Conservation (phyloP, 2,329 filamentous ascomycete genomes). For the Penicillium sp. region DNA sequence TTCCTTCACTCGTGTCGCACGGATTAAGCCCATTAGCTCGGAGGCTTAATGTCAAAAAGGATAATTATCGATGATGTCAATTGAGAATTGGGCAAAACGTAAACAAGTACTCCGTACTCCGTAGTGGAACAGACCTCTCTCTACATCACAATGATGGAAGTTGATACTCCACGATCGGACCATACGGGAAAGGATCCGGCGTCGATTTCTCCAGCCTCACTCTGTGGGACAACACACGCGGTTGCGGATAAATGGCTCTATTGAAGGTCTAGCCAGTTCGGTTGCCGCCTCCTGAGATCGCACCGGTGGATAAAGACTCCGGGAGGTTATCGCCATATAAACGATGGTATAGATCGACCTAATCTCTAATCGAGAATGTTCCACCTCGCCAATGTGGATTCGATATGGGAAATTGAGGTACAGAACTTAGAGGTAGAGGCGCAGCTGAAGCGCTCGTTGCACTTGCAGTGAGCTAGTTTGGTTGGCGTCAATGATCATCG, state of each 20-base stretch:
- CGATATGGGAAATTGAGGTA: neutral
- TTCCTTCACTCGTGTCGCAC: neutral
- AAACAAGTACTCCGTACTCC: neutral
- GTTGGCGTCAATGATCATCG: neutral
- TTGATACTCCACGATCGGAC: conserved; percentile 5
- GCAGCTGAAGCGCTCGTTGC: conserved; percentile 3
- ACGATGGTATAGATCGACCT: conserved; percentile 6
- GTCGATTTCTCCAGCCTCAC: neutral
- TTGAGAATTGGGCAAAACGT: neutral
- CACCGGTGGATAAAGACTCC: conserved; percentile 1
- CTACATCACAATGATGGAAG: conserved; percentile 3
- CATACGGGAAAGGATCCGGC: conserved; percentile 7
- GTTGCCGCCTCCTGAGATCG: neutral
- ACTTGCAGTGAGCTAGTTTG: neutral
- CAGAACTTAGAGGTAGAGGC: neutral
- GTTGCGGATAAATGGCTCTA: neutral
- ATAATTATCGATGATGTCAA: neutral
- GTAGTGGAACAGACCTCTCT: too few relatives aligned
- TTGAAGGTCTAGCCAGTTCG: neutral
- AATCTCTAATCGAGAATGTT: neutral
- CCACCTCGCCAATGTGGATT: neutral
- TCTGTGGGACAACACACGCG: neutral
- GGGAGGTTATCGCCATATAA: conserved; percentile 6
- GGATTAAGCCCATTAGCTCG: neutral
- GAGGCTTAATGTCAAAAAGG: neutral